These are phyloP conservation scores for Dissophora ornata DNA, from an alignment of 192 early-diverging fungal species.

Conservation along the genomic window DNA sequence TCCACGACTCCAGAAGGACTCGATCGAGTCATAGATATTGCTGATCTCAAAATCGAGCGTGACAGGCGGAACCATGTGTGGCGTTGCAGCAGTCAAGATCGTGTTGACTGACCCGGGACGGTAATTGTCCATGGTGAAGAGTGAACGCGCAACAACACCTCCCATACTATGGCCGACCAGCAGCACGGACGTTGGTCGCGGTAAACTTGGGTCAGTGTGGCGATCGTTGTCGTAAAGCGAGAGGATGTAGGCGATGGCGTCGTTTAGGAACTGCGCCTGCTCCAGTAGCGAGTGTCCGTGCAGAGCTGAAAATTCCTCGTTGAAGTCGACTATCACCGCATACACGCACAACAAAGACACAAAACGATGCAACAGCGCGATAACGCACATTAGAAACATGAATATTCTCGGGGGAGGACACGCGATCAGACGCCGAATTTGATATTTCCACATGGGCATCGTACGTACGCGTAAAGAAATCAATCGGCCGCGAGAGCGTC, in stretches of 20 bases:
- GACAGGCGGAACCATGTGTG: slow-evolving; percentile 85
- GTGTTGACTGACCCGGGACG: slow-evolving; percentile 77
- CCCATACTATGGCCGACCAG: slow-evolving; percentile 97
- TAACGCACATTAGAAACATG: too few species aligned
- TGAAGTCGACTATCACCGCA: slow-evolving; percentile 73
- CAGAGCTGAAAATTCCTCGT: slow-evolving; percentile 94
- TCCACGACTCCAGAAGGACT: slow-evolving; percentile 75
- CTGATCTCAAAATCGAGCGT: slow-evolving; percentile 74
- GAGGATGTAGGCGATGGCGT: slow-evolving; percentile 82
- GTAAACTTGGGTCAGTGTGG: slow-evolving; percentile 32
- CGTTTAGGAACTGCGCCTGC: slow-evolving; percentile 90
- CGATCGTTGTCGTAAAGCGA: slow-evolving; percentile 73
- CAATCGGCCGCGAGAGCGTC: slow-evolving; percentile 56
- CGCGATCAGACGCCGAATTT: too few species aligned
- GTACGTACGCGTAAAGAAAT: slow-evolving; percentile 67
- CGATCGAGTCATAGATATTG: slow-evolving; percentile 74
- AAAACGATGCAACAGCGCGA: too few species aligned
- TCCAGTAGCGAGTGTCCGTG: slow-evolving; percentile 83
- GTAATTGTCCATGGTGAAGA: slow-evolving; percentile 81
- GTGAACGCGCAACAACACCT: slow-evolving; percentile 87
- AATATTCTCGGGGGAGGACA: too few species aligned
- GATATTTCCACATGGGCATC: too few species aligned
- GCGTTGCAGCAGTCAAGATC: slow-evolving; percentile 90
- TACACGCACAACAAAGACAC: neutral
- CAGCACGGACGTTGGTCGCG: slow-evolving; percentile 77